A percentile compares a stretch with the other conserved stretches of the same genome.
These are phyloP conservation scores for Penicillium freii DNA, from an alignment of 2,329 filamentous ascomycete species.

Conservation along the genomic window DNA sequence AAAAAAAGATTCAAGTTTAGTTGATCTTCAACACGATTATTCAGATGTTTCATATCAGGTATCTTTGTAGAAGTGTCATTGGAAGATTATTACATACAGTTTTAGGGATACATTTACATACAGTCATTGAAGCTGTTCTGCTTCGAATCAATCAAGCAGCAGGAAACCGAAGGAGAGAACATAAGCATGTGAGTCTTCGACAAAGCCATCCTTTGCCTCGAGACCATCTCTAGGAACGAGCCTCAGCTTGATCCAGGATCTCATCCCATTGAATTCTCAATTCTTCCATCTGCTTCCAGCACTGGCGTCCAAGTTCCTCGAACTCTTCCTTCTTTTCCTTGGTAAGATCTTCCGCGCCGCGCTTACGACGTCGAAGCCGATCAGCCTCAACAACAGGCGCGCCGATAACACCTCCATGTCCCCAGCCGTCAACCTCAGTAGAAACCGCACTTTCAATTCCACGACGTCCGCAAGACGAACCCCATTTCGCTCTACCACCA, in stretches of 20 bases:
- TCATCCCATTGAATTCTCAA: conserved; percentile 41
- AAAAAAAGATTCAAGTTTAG: conserved; percentile 14
- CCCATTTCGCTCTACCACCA: conserved; percentile 74
- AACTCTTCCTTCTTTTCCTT: conserved; percentile 37
- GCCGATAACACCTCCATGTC: conserved; percentile 56
- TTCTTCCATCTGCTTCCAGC: conserved; percentile 46
- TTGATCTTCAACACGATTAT: background rate
- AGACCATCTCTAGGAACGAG: background rate
- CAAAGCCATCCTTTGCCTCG: background rate
- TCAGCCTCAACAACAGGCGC: conserved; percentile 53
- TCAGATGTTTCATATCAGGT: background rate
- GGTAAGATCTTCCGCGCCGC: conserved; percentile 58
- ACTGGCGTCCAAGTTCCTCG: conserved; percentile 42
- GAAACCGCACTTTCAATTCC: conserved; percentile 64
- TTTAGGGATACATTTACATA: background rate
- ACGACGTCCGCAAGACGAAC: conserved; percentile 62
- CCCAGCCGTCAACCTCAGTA: conserved; percentile 87
- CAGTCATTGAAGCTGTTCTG: background rate
- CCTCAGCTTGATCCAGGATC: conserved; percentile 38
- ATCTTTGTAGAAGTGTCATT: background rate
- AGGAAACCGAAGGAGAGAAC: background rate
- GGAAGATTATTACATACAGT: background rate
- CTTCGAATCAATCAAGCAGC: background rate
- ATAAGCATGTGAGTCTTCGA: background rate
- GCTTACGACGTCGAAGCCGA: conserved; percentile 57